Evolutionary conservation across 345 rosid genomes (phyloP), one percentile per base, ranked within the genome.

Genomic region (Aethionema arabicum): DNA sequence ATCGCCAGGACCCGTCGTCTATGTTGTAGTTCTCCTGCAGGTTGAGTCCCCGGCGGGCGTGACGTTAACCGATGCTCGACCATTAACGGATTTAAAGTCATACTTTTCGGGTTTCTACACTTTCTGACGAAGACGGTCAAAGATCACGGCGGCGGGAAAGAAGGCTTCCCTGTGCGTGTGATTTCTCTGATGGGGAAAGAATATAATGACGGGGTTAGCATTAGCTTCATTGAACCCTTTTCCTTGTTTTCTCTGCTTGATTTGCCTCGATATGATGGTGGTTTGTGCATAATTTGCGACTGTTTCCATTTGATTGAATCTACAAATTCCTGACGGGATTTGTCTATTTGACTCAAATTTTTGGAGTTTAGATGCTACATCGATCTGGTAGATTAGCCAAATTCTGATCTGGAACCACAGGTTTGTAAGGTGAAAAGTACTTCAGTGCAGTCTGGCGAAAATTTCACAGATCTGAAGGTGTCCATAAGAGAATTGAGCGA

Each of bases 401-500:
- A 30, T 37, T 52, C 40, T 72, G 50, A 58, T 7, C n/a, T 52
- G 56, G 9, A 67, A 31, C 13, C 11, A 37, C 43, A 67, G 73
- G 69, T 51, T 42, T 21, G 65, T 59, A 41, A 52, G 8, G 33
- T 31, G 39, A 37, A 33, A 11, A 16, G 32, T 56, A 7, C 27
- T 46, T 29, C 29, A 16, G 56, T 32, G 59, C 42, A 61, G 45
- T 61, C 70, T 62, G 64, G n/a, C 30, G 78, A 66, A 32, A 77
- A 71, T 51, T 52, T 81, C 35, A 63, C 40, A 39, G 57, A 42
- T 42, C 50, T 56, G 11, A 74, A 55, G 65, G 63, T 63, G 62
- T 76, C 85, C 0, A 54, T 73, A 40, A 72, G 67, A 68, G 67
- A 59, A n/a, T 52, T 78, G 73, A 70, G 32, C 16, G 44, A 42